Evolutionary conservation across 176 grass and related monocot species (phyloP).

Genomic region (Rhipidocladum racemiflorum): DNA sequence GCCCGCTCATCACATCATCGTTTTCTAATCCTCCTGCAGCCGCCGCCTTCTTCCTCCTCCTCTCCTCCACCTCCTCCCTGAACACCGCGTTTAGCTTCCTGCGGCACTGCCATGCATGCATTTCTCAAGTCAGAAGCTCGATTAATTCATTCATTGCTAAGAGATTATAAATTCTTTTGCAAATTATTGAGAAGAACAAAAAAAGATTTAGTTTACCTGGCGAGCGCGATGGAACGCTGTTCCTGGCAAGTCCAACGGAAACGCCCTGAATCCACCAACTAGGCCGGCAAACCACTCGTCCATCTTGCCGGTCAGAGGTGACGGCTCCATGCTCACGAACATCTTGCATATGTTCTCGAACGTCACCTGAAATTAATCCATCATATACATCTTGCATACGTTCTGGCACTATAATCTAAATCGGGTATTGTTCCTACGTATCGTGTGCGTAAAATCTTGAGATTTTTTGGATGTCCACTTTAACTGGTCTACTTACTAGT

Average conservation of each 20-base stretch:
- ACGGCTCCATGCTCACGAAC: constrained; percentile 48
- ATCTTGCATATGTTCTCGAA: constrained; percentile 46
- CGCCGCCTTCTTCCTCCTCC: not conserved
- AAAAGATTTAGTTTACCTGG: too few relatives aligned
- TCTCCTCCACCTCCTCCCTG: constrained; percentile 30
- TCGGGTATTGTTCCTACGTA: too few relatives aligned
- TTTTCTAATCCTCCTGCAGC: not conserved
- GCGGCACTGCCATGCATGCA: not conserved
- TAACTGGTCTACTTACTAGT: too few relatives aligned
- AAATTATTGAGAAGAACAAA: too few relatives aligned
- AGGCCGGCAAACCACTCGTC: constrained; percentile 23
- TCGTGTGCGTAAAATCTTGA: too few relatives aligned
- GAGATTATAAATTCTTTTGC: too few relatives aligned
- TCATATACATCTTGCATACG: too few relatives aligned
- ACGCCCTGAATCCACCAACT: constrained; percentile 22
- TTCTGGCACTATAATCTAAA: too few relatives aligned
- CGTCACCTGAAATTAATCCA: constrained; percentile 21
- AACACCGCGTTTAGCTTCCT: constrained; percentile 26
- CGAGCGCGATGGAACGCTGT: constrained; percentile 26
- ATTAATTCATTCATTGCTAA: too few relatives aligned
- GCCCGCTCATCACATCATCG: constrained; percentile 22
- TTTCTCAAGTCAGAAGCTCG: too few relatives aligned
- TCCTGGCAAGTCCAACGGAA: constrained; percentile 33
- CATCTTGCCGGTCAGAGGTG: constrained; percentile 27
- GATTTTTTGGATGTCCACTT: too few relatives aligned